Base-by-base conservation (phyloP, 306 rosid species). In the Senna siamea region DNA sequence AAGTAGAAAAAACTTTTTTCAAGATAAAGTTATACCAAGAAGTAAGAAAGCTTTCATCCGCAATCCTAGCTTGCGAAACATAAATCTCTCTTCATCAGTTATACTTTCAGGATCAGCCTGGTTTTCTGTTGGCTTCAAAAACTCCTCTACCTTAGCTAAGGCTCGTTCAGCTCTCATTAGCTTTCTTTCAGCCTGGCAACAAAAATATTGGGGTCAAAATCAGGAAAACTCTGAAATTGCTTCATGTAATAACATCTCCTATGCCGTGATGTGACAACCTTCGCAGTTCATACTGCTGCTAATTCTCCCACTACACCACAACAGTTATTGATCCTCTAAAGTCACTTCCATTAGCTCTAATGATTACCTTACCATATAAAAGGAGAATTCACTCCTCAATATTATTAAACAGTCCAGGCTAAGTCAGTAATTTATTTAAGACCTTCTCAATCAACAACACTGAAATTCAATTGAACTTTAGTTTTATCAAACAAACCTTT, bases 41-140 rank as follows among this genome's bases (percentile, higher is more conserved):
- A 91, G 95, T 86, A 91, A 86, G 89, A 91, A 94, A 79, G 99
- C 99, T 83, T 92, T 94, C 99, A 94, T 91, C 77, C 90, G 83
- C 87, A 94, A 78, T 61, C 99, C 99, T 75, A 94, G 84, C 88
- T 94, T 94, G 76, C 92, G 96, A 85, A 94, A 94, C 99, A 94
- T 94, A 79, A 91, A 94, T 73, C 99, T 91, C 91, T 94, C 99
- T 82, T 94, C 99, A 17, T 91, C 96, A 56, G 93, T 87, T 82
- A 94, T 85, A 85, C 97, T 94, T 40, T 88, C 88, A 44, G 93
- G 93, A 75, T 89, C 97, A 9, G 96, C 86, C 81, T 76, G 88
- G 80, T 43, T 72, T 57, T 80, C 81, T 44, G 96, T 72, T 54
- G 98, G 98, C 83, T 65, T 86, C 84, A 91, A 77, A 77, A 75